Percentiles rank a stretch among this genome's conserved stretches.
These are phyloP conservation scores for Globisporangium middletonii DNA, from an alignment of 352 stramenopile genomes.

Conservation along the genomic window DNA sequence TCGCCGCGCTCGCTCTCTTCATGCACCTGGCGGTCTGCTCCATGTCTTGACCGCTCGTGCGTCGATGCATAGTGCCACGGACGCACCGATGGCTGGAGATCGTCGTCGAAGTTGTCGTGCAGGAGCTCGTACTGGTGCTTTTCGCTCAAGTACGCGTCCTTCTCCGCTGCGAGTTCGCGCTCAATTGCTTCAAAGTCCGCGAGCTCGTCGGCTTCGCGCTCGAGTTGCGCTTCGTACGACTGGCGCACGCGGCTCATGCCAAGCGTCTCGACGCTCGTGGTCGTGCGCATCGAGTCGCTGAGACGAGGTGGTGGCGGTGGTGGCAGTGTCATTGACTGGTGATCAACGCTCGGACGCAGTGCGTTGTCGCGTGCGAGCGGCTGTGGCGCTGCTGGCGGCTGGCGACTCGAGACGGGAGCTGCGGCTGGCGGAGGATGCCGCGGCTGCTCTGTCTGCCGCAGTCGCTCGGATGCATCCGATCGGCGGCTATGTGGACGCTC, in stretches of 20 bases:
- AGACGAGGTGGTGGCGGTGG: not conserved
- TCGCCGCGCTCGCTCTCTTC: conserved; percentile 16
- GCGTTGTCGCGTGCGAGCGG: not conserved
- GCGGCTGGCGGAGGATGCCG: not conserved
- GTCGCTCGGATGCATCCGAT: not conserved
- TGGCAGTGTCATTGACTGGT: not conserved
- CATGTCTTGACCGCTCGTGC: not conserved
- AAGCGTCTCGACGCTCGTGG: conserved; percentile 48
- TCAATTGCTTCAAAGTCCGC: conserved; percentile 78
- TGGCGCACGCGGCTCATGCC: conserved; percentile 44
- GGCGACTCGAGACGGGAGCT: not conserved
- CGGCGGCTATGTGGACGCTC: conserved; percentile 1
- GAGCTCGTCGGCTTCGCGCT: conserved; percentile 66
- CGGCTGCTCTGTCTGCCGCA: not conserved
- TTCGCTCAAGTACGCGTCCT: conserved; percentile 48
- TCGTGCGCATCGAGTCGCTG: conserved; percentile 17
- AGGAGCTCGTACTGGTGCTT: conserved; percentile 19
- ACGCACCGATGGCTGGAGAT: not conserved
- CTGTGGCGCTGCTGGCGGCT: not conserved
- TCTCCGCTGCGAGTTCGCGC: conserved; percentile 53
- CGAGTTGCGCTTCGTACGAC: conserved; percentile 47
- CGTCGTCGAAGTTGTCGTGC: not conserved
- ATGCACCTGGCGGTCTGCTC: not conserved
- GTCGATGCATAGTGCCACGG: not conserved
- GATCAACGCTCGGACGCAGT: not conserved